These are phyloP conservation scores for Excoecaria cochinchinensis DNA, from an alignment of 345 rosid genomes.

Conservation along the genomic window DNA sequence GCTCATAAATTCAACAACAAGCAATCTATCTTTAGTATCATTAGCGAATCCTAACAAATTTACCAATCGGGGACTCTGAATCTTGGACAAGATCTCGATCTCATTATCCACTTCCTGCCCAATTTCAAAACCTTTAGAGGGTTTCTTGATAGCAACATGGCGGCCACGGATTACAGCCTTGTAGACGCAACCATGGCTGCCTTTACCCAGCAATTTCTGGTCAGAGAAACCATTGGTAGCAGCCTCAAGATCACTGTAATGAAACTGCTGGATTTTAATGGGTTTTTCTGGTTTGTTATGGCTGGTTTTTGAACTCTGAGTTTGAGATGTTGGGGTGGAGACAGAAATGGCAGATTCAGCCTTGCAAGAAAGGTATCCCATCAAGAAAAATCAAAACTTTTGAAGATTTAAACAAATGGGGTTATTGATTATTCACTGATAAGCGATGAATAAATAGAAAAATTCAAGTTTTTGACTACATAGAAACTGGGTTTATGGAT, in stretches of 20 bases:
- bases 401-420: conserved; percentile 1
- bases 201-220: conserved; percentile 74
- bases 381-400: conserved; percentile 16
- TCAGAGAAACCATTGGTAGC: conserved; percentile 92
- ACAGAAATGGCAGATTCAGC: conserved; percentile 55
- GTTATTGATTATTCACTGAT: background rate
- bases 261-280: conserved; percentile 73
- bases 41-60: conserved; percentile 80
- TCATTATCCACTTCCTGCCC: conserved; percentile 81
- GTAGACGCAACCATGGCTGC: conserved; percentile 97
- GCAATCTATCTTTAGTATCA: conserved; percentile 65
- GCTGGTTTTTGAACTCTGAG: conserved; percentile 33
- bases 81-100: conserved; percentile 86
- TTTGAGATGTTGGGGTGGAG: conserved; percentile 22
- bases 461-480: background rate
- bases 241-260: conserved; percentile 83
- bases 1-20: conserved; percentile 89
- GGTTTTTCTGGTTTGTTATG: conserved; percentile 43
- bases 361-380: conserved; percentile 91
- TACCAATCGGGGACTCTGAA: conserved; percentile 88
- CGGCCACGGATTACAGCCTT: conserved; percentile 86
- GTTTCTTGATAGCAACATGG: conserved; percentile 81
- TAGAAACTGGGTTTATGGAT: background rate
- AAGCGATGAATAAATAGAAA: background rate
- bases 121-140: conserved; percentile 62